These are phyloP conservation scores for Escovopsis sp. DNA, from an alignment of 2,329 filamentous ascomycete species.

Conservation along the genomic window DNA sequence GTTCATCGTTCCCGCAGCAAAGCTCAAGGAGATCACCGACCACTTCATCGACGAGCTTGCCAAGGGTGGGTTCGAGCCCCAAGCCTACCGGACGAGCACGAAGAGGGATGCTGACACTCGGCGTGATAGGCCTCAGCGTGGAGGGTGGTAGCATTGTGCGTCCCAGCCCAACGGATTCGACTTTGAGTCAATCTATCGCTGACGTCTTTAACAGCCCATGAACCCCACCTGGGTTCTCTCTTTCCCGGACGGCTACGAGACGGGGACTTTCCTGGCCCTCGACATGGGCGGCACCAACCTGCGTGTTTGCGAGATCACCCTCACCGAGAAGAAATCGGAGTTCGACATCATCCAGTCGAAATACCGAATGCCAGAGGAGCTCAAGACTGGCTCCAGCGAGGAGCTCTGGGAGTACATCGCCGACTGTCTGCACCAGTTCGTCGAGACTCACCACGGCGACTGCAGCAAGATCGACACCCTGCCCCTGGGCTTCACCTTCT, in stretches of 20 bases:
- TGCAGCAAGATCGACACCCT: conserved; percentile 46
- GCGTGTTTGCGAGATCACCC: conserved; percentile 81
- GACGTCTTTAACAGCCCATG: conserved; percentile 54
- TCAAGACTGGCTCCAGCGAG: conserved; percentile 71
- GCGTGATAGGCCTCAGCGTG: conserved; percentile 52
- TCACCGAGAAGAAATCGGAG: conserved; percentile 76
- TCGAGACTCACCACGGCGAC: conserved; percentile 69
- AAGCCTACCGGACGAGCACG: background rate
- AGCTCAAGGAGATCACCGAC: conserved; percentile 78
- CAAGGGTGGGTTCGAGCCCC: conserved; percentile 45
- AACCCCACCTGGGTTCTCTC: conserved; percentile 94
- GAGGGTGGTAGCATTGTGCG: conserved; percentile 88
- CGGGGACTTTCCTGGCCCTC: conserved; percentile 73
- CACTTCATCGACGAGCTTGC: conserved; percentile 82
- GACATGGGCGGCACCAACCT: conserved; percentile 97
- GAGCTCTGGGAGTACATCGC: conserved; percentile 93
- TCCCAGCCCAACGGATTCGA: conserved; percentile 8
- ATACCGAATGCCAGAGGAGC: conserved; percentile 84
- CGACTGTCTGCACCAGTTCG: conserved; percentile 81
- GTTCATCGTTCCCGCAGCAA: conserved; percentile 64
- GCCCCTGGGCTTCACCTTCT: conserved; percentile 89
- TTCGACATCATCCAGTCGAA: conserved; percentile 95
- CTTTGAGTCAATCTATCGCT: conserved; percentile 5
- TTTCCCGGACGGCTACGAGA: conserved; percentile 75
- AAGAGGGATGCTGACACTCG: background rate